Conservation (phyloP, 2,329 filamentous ascomycete species). For the Ophiosphaerella herpotricha region DNA sequence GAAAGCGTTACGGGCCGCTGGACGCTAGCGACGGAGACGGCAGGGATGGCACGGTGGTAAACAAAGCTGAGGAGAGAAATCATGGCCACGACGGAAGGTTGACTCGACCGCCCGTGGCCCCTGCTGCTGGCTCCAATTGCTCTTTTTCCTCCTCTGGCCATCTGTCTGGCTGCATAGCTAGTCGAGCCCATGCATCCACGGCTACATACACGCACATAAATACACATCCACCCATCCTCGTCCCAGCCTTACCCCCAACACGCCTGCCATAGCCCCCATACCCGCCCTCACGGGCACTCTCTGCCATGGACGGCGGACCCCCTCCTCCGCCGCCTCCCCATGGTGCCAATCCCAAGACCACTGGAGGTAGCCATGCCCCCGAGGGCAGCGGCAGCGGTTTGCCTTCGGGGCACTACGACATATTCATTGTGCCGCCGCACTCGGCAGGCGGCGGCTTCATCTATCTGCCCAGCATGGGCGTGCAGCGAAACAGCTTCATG, state of each 20-base stretch:
- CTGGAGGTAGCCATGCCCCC: slow-evolving; percentile 35
- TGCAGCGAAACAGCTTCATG: slow-evolving; percentile 87
- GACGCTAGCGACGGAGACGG: no score
- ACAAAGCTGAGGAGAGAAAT: background rate
- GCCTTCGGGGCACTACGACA: slow-evolving; percentile 91
- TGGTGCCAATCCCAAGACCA: slow-evolving; percentile 73
- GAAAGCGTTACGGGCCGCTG: no score
- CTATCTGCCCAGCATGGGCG: slow-evolving; percentile 87
- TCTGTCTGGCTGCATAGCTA: no score
- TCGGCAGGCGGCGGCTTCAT: slow-evolving; percentile 87
- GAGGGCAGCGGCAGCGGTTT: slow-evolving; percentile 58
- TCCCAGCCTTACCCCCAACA: slow-evolving; percentile 6
- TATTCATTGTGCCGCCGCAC: slow-evolving; percentile 94
- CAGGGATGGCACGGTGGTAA: no score
- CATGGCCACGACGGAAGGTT: background rate
- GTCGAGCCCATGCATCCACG: no score
- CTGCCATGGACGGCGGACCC: slow-evolving; percentile 49
- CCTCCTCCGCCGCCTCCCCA: slow-evolving; percentile 85
- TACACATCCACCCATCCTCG: slow-evolving; percentile 2
- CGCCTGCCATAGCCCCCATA: slow-evolving; percentile 17
- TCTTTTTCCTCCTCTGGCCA: no score
- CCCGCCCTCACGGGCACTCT: slow-evolving; percentile 30
- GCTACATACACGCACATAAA: no score
- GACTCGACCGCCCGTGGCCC: slow-evolving; percentile 15
- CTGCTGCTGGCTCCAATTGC: slow-evolving; percentile 7